Percentiles rank a stretch among this genome's conserved stretches.
Conservation (phyloP, 2,329 filamentous ascomycete genomes). For the Aurifilum marmelostoma region DNA sequence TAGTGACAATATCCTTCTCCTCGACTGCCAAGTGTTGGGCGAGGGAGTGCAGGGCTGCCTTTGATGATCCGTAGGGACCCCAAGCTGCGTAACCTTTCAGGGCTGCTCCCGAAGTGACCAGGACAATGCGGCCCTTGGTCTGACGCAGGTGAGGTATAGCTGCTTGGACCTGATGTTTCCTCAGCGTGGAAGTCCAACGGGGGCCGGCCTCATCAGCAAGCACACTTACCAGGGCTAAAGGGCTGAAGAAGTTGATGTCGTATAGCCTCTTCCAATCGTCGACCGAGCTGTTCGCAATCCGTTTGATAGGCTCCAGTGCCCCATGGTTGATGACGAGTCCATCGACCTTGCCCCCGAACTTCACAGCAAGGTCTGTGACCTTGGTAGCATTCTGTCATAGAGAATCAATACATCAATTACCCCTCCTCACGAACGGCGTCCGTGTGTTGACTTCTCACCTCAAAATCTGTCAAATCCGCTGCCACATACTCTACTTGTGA, state of each 20-base stretch:
- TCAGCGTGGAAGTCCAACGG: conserved; percentile 17
- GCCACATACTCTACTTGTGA: conserved; percentile 59
- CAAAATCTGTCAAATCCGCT: conserved; percentile 58
- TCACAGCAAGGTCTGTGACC: conserved; percentile 67
- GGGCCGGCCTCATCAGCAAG: no score
- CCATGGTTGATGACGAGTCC: conserved; percentile 89
- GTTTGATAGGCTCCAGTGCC: conserved; percentile 72
- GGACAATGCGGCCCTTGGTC: conserved; percentile 71
- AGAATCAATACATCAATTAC: not conserved
- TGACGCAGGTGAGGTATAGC: conserved; percentile 70
- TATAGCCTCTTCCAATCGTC: conserved; percentile 78
- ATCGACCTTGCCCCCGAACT: conserved; percentile 74
- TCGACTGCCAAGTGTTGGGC: conserved; percentile 73
- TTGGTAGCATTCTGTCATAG: conserved; percentile 55
- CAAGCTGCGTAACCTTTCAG: conserved; percentile 68
- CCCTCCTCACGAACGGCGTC: not conserved
- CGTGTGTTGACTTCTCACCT: conserved; percentile 41
- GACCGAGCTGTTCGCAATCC: conserved; percentile 66
- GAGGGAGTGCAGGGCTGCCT: conserved; percentile 83
- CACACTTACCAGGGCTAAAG: conserved; percentile 70
- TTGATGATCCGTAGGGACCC: conserved; percentile 81
- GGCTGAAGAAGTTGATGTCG: conserved; percentile 86
- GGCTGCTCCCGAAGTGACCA: conserved; percentile 81
- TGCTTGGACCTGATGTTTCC: conserved; percentile 62
- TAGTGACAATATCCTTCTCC: conserved; percentile 73